phyloP scores from a whole-genome alignment of 2,329 filamentous ascomycete species.

The Dactylellina sp. region DNA sequence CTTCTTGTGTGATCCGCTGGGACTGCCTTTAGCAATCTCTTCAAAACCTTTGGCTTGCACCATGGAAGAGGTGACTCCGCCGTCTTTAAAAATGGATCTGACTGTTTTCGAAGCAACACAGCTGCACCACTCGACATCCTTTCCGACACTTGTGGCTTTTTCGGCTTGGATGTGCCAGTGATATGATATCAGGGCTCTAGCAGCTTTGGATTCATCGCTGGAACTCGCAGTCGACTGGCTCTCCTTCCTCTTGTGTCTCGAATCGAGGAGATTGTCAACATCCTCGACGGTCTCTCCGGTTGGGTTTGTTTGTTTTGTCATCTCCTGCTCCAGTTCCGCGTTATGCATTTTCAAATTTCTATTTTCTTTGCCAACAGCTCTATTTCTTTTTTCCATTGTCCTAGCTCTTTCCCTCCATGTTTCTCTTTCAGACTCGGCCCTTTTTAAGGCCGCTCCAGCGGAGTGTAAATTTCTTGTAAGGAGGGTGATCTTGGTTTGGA shows the following conservation, averaged over 20 bases:
- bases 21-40: conserved; percentile 41
- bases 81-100: conserved; percentile 37
- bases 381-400: conserved; percentile 52
- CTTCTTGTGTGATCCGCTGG: conserved; percentile 29
- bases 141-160: conserved; percentile 26
- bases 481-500: conserved; percentile 35
- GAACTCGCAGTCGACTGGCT: conserved; percentile 27
- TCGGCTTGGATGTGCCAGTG: conserved; percentile 53
- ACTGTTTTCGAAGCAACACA: conserved; percentile 46
- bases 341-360: conserved; percentile 48
- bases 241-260: conserved; percentile 22
- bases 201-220: conserved; percentile 40
- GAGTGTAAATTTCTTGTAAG: conserved; percentile 40
- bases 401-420: conserved; percentile 57
- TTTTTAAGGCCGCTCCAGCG: conserved; percentile 45
- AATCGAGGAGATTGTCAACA: not conserved
- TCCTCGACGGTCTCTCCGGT: conserved; percentile 8
- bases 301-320: conserved; percentile 14
- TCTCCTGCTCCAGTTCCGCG: conserved; percentile 34
- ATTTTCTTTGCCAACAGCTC: conserved; percentile 53
- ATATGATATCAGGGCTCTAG: conserved; percentile 39
- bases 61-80: conserved; percentile 25
- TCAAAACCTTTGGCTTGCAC: conserved; percentile 40
- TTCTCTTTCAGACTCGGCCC: conserved; percentile 54
- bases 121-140: conserved; percentile 35